Percentiles rank a stretch among this genome's conserved stretches.
Evolutionary conservation across 176 grass and related monocot species (phyloP).

Genomic region (Puya raimondii): DNA sequence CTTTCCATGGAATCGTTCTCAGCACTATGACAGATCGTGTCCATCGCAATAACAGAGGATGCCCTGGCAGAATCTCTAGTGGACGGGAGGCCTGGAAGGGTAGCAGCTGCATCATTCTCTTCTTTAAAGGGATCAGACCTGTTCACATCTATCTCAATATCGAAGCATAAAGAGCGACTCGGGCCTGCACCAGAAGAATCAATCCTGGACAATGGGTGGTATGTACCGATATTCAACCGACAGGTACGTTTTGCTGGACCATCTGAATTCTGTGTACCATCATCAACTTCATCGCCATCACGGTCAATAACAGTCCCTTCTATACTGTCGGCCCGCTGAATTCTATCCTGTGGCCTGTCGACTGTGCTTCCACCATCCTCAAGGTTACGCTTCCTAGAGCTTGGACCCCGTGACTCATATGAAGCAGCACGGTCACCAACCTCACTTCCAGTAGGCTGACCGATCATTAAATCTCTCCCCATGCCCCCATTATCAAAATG

Average conservation of each 20-base stretch:
- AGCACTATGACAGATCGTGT: slow-evolving; percentile 38
- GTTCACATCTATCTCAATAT: slow-evolving; percentile 40
- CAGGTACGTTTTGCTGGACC: slow-evolving; percentile 48
- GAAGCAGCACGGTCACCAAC: slow-evolving; percentile 89
- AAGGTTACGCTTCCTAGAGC: slow-evolving; percentile 81
- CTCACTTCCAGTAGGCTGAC: slow-evolving; percentile 91
- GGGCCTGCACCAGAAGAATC: slow-evolving; percentile 89
- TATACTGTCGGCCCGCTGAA: slow-evolving; percentile 80
- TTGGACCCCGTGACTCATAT: slow-evolving; percentile 84
- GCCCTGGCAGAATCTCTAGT: slow-evolving; percentile 67
- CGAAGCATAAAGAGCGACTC: slow-evolving; percentile 74
- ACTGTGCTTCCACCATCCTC: slow-evolving; percentile 97
- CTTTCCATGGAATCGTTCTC: slow-evolving; percentile 94
- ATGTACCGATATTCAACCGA: slow-evolving; percentile 60
- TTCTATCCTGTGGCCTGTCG: slow-evolving; percentile 66
- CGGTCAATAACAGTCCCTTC: slow-evolving; percentile 84
- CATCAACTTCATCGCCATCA: slow-evolving; percentile 93
- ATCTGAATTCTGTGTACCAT: slow-evolving; percentile 70
- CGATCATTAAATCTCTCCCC: slow-evolving; percentile 97
- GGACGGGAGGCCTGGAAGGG: slow-evolving; percentile 23
- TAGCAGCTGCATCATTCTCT: slow-evolving; percentile 31
- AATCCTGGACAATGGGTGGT: slow-evolving; percentile 30
- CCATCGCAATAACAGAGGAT: slow-evolving; percentile 96
- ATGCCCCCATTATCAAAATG: slow-evolving; percentile 46
- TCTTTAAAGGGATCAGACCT: slow-evolving; percentile 40